phyloP scores from a whole-genome alignment of 2,329 filamentous ascomycete species.

The Aspergillus sp. region DNA sequence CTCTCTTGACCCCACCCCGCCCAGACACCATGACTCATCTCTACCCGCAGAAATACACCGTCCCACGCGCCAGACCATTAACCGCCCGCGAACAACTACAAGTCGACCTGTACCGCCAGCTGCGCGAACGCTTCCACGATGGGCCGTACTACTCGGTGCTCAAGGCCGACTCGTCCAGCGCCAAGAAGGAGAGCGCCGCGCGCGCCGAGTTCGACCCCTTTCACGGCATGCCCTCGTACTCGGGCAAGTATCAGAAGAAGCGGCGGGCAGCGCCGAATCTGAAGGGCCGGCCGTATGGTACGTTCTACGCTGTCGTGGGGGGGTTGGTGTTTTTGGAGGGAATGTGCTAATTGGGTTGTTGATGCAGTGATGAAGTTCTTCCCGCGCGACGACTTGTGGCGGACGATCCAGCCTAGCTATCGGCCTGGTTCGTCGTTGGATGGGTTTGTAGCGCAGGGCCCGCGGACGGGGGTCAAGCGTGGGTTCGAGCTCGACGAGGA shows the following conservation, averaged over 20 bases:
- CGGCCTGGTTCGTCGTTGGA: conserved; percentile 34
- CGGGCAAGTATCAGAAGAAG: conserved; percentile 57
- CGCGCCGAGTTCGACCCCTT: conserved; percentile 59
- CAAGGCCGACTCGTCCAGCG: conserved; percentile 36
- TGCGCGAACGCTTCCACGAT: conserved; percentile 57
- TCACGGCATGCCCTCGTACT: conserved; percentile 60
- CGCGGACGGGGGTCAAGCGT: conserved; percentile 27
- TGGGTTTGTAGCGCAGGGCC: conserved; percentile 23
- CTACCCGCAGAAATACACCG: conserved; percentile 36
- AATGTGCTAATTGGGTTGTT: neutral
- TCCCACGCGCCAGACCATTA: conserved; percentile 34
- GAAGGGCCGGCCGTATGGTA: conserved; percentile 55
- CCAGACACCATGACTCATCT: neutral
- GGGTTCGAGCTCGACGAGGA: conserved; percentile 49
- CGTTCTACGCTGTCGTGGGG: conserved; percentile 24
- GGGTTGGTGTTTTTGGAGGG: no score
- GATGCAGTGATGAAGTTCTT: conserved; percentile 55
- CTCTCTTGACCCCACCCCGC: neutral
- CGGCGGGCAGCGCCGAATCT: conserved; percentile 56
- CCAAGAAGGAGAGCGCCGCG: conserved; percentile 45
- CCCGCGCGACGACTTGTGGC: conserved; percentile 55
- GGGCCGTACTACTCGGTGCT: conserved; percentile 60
- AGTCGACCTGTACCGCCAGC: conserved; percentile 50
- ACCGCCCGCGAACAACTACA: conserved; percentile 45
- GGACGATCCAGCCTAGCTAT: conserved; percentile 50